Conservation (phyloP, 371 early-diverging fungal genomes). For the Phascolomyces articulosus region DNA sequence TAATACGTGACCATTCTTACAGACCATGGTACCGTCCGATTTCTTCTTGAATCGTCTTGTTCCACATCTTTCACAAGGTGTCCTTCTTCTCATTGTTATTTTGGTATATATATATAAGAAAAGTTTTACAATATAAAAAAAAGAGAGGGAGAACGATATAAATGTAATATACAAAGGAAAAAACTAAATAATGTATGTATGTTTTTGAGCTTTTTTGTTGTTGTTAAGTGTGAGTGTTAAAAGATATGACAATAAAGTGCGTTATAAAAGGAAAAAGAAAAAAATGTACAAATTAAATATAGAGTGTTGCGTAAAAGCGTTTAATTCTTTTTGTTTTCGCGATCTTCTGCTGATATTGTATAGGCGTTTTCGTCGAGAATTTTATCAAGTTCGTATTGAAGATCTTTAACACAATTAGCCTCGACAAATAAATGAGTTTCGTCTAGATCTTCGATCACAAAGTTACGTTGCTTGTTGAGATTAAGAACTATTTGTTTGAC, state of each 20-base stretch:
- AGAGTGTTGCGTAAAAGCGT: no score
- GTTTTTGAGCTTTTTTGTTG: neutral
- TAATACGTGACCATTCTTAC: conserved; percentile 22
- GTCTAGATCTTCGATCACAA: conserved; percentile 89
- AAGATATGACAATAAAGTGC: no score
- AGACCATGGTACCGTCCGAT: conserved; percentile 18
- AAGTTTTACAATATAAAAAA: no score
- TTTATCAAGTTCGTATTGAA: conserved; percentile 72
- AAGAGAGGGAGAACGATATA: no score
- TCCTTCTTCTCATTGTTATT: neutral
- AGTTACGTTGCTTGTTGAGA: conserved; percentile 72
- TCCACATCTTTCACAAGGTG: conserved; percentile 19
- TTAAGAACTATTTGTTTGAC: conserved; percentile 82
- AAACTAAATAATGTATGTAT: neutral
- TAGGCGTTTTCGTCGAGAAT: conserved; percentile 82
- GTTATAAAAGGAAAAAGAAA: no score
- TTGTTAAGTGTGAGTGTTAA: neutral
- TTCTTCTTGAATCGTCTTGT: conserved; percentile 15
- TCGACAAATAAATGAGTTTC: conserved; percentile 86
- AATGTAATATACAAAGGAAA: no score
- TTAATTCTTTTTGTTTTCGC: conserved; percentile 23
- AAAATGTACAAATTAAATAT: no score
- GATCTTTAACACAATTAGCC: conserved; percentile 60
- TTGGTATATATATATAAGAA: neutral
- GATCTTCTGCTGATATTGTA: conserved; percentile 53